phyloP scores from a whole-genome alignment of 108 stramenopile genomes.

The Pseudonitzschia pungens region DNA sequence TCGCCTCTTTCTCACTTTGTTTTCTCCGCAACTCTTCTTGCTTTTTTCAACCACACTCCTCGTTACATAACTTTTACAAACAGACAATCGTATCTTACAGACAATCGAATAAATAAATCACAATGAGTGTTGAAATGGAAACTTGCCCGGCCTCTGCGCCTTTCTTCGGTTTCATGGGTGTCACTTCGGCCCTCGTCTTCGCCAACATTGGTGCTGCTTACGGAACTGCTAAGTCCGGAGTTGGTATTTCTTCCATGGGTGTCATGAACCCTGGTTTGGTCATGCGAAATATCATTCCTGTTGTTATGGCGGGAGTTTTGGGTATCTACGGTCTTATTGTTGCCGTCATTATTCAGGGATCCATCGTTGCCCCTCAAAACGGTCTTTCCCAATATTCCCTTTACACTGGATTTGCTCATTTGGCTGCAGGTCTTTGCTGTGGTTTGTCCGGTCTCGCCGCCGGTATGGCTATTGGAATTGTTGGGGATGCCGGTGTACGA shows the following conservation, averaged over 20 bases:
- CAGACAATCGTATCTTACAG: background rate
- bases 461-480: conserved; percentile 99
- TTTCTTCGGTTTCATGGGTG: conserved; percentile 91
- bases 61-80: too few relatives aligned
- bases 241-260: conserved; percentile 98
- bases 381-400: conserved; percentile 83
- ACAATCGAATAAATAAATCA: conserved; percentile 24
- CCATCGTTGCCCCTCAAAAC: conserved; percentile 74
- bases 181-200: conserved; percentile 81
- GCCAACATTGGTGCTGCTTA: conserved; percentile 98
- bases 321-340: conserved; percentile 99
- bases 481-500: conserved; percentile 98
- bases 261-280: conserved; percentile 98
- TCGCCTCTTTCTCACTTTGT: background rate
- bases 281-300: conserved; percentile 99
- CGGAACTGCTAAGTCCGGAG: conserved; percentile 98
- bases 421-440: conserved; percentile 98
- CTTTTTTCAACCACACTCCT: background rate
- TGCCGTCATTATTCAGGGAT: conserved; percentile 94
- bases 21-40: background rate
- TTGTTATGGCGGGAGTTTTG: conserved; percentile 99
- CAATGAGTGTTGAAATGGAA: conserved; percentile 88
- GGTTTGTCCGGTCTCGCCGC: conserved; percentile 96
- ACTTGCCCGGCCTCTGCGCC: conserved; percentile 83
- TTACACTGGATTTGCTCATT: conserved; percentile 96